phyloP scores from a whole-genome alignment of 441 rosid species.

The Hura crepitans region DNA sequence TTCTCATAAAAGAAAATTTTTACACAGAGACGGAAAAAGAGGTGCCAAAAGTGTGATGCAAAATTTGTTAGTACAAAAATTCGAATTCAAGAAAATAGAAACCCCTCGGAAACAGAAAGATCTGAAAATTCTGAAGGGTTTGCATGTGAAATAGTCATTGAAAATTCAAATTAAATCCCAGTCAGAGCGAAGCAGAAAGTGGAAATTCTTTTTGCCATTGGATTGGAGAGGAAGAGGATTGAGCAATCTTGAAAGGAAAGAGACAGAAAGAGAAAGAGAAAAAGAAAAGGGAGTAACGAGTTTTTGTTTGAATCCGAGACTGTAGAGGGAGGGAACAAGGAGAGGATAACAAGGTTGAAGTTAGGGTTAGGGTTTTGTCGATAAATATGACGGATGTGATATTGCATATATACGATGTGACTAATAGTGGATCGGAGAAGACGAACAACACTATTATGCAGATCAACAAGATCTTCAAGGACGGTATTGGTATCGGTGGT shows the following conservation, averaged over 20 bases:
- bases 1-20: no score
- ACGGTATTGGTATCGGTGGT: conserved; percentile 89
- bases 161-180: neutral
- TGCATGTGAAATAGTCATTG: neutral
- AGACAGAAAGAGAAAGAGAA: neutral
- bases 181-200: neutral
- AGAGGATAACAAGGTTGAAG: conserved; percentile 10
- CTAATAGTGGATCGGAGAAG: conserved; percentile 96
- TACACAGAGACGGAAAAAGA: neutral
- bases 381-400: conserved; percentile 66
- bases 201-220: conserved; percentile 1
- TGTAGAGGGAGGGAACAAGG: neutral
- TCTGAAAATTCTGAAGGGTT: neutral
- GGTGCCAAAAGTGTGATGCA: neutral
- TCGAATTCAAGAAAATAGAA: neutral
- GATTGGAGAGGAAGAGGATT: conserved; percentile 10
- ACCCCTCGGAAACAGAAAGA: neutral
- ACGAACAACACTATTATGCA: conserved; percentile 84
- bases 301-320: conserved; percentile 4
- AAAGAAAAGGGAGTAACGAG: conserved; percentile 7
- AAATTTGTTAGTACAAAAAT: neutral
- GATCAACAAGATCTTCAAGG: conserved; percentile 93
- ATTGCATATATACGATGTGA: conserved; percentile 86
- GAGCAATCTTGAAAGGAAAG: neutral
- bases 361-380: conserved; percentile 28